phyloP scores from a whole-genome alignment of 2,329 filamentous ascomycete genomes.

The Fusarium mangiferae region DNA sequence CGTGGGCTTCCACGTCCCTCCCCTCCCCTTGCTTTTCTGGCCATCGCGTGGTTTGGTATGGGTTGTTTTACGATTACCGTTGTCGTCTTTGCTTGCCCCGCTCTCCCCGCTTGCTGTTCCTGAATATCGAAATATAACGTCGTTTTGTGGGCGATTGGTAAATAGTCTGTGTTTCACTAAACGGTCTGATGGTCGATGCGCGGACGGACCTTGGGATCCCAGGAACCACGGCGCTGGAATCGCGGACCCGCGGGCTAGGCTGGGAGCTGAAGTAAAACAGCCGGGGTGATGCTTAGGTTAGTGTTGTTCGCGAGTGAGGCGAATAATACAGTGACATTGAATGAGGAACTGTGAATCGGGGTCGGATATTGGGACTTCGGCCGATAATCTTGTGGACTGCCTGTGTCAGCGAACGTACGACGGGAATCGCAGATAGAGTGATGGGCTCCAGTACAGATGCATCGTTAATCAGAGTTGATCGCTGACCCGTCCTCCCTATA shows the following conservation, averaged over 20 bases:
- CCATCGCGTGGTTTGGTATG: not conserved
- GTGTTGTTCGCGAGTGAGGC: not conserved
- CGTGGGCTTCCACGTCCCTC: not conserved
- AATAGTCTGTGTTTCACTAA: slow-evolving; percentile 1
- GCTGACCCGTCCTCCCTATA: slow-evolving; percentile 4
- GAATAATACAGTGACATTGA: not conserved
- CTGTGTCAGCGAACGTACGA: not conserved
- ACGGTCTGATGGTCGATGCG: not conserved
- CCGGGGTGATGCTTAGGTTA: not conserved
- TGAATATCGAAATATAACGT: slow-evolving; percentile 1
- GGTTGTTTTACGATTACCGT: not conserved
- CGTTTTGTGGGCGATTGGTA: not conserved
- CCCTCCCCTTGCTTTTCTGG: not conserved
- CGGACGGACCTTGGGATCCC: not conserved
- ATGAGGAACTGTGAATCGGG: not conserved
- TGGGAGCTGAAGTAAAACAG: slow-evolving; percentile 8
- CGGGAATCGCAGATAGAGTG: not conserved
- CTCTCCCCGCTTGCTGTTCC: not conserved
- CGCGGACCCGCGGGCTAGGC: not conserved
- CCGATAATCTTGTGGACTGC: not conserved
- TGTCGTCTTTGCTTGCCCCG: not conserved
- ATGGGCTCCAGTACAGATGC: not conserved
- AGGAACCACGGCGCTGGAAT: slow-evolving; percentile 16
- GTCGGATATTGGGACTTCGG: not conserved
- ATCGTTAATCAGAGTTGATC: not conserved